Evolutionary conservation across 371 early-diverging fungal species (phyloP).

Genomic region (Saksenaea oblongispora): DNA sequence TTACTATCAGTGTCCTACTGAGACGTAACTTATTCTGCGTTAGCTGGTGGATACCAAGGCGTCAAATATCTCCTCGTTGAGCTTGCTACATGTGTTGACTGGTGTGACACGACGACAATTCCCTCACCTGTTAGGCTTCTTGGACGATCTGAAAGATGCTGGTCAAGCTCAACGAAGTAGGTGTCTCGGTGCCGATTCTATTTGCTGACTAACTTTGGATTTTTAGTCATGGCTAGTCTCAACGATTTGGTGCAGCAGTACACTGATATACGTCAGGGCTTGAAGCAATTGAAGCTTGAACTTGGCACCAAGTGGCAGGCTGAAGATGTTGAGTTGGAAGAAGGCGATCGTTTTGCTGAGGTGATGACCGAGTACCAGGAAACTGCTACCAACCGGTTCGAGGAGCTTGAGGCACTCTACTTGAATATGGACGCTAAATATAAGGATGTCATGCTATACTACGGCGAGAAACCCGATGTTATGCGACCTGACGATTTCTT

Average conservation of each 20-base stretch:
- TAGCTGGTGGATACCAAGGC: conserved; percentile 59
- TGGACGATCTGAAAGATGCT: conserved; percentile 42
- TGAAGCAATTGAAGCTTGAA: conserved; percentile 31
- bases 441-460: conserved; percentile 42
- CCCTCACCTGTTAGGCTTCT: conserved; percentile 41
- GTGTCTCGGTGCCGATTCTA: background rate
- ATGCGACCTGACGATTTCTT: conserved; percentile 42
- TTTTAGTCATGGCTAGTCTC: conserved; percentile 29
- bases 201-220: background rate
- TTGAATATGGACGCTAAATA: conserved; percentile 48
- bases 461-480: conserved; percentile 37
- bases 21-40: background rate
- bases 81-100: conserved; percentile 50
- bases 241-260: conserved; percentile 44
- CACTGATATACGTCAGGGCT: conserved; percentile 33
- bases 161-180: conserved; percentile 43
- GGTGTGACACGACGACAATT: conserved; percentile 50
- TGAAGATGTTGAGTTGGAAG: conserved; percentile 15
- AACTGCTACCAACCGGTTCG: conserved; percentile 35
- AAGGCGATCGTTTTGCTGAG: conserved; percentile 32
- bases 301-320: conserved; percentile 31
- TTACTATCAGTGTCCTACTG: background rate
- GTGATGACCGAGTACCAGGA: conserved; percentile 40
- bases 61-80: conserved; percentile 34
- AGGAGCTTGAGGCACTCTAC: conserved; percentile 43